A percentile compares a stretch with the other conserved stretches of the same genome.
phyloP scores from a whole-genome alignment of 192 early-diverging fungal species.

The Coemansia sp. region DNA sequence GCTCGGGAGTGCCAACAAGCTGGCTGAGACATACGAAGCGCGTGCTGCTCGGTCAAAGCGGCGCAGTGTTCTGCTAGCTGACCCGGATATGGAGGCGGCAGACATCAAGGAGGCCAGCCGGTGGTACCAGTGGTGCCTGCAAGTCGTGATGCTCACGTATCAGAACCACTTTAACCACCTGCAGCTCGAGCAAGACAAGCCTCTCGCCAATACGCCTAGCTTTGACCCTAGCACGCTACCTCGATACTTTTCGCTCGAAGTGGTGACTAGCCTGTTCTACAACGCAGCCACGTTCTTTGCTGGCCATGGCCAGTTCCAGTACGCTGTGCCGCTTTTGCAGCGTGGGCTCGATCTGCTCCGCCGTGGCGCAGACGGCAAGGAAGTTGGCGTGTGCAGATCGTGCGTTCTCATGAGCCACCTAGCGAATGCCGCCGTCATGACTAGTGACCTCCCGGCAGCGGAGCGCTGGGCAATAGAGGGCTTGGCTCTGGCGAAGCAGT shows the following conservation, averaged over 20 bases:
- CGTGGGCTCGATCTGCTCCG: conserved; percentile 50
- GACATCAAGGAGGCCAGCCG: conserved; percentile 33
- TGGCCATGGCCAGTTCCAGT: conserved; percentile 23
- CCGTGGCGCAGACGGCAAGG: conserved; percentile 29
- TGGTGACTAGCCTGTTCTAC: conserved; percentile 51
- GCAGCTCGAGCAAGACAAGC: conserved; percentile 26
- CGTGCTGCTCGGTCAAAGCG: conserved; percentile 40
- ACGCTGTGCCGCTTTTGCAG: conserved; percentile 48
- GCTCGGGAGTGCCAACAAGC: conserved; percentile 48
- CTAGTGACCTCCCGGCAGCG: conserved; percentile 25
- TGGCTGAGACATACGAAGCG: conserved; percentile 45
- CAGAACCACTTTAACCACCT: conserved; percentile 47
- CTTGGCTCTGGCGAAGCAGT: conserved; percentile 37
- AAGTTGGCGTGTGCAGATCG: conserved; percentile 34
- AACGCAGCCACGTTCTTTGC: conserved; percentile 49
- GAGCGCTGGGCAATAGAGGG: conserved; percentile 44
- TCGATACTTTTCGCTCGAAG: conserved; percentile 32
- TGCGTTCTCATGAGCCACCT: conserved; percentile 51
- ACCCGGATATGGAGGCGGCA: conserved; percentile 18
- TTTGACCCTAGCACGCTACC: conserved; percentile 50
- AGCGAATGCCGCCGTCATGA: conserved; percentile 41
- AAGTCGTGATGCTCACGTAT: conserved; percentile 48
- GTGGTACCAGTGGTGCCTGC: conserved; percentile 57
- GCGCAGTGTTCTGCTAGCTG: conserved; percentile 32
- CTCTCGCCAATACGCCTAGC: conserved; percentile 26